These are phyloP conservation scores for Colletotrichum liaoningense DNA, from an alignment of 2,329 filamentous ascomycete genomes.

Conservation along the genomic window DNA sequence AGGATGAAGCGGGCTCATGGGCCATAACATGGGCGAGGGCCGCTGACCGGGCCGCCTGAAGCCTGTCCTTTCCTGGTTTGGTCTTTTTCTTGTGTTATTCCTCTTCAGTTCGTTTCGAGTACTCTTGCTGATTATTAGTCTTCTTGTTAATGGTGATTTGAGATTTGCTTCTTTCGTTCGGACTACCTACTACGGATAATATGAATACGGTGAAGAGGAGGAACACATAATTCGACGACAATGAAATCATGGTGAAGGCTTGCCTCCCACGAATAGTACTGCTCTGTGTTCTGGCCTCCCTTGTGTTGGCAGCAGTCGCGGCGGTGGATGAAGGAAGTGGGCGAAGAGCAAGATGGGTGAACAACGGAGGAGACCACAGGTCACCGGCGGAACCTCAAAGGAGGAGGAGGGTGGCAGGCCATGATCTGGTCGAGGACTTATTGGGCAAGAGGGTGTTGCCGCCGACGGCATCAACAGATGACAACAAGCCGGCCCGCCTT, in stretches of 20 bases:
- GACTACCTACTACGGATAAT: background rate
- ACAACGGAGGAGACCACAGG: slow-evolving; percentile 1
- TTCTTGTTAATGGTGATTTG: background rate
- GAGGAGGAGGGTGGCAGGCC: background rate
- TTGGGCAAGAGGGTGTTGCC: slow-evolving; percentile 8
- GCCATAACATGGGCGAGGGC: slow-evolving; percentile 24
- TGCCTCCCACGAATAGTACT: slow-evolving; percentile 30
- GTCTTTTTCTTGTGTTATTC: background rate
- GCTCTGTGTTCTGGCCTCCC: slow-evolving; percentile 5
- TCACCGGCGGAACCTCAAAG: slow-evolving; percentile 14
- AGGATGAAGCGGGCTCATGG: slow-evolving; percentile 14
- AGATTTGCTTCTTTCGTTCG: background rate
- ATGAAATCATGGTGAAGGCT: slow-evolving; percentile 36
- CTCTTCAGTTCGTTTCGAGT: background rate
- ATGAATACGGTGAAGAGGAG: slow-evolving; percentile 15
- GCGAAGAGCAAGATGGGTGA: slow-evolving; percentile 15
- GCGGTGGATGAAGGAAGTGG: slow-evolving; percentile 4
- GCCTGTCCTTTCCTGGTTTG: background rate
- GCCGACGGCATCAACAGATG: slow-evolving; percentile 22
- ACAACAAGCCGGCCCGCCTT: slow-evolving; percentile 16
- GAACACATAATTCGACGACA: slow-evolving; percentile 18
- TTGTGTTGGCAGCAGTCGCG: slow-evolving; percentile 1
- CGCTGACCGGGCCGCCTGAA: background rate
- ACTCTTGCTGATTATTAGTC: background rate
- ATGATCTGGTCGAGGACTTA: background rate